Percentiles rank a stretch among this genome's conserved stretches.
These are phyloP conservation scores for Venturia pyrina DNA, from an alignment of 2,329 filamentous ascomycete genomes.

Conservation along the genomic window DNA sequence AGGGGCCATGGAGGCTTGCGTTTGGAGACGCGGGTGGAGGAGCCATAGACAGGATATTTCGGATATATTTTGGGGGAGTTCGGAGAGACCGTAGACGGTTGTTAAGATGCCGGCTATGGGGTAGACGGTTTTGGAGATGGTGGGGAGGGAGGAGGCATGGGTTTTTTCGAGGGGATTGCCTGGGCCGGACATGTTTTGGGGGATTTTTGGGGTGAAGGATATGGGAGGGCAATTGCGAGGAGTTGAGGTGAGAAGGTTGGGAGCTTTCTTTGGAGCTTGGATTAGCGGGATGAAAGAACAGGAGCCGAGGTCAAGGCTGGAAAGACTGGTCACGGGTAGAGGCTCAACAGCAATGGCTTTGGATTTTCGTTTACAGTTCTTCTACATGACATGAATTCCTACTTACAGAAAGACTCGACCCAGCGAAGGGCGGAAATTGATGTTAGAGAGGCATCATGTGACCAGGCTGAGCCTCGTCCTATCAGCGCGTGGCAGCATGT, in stretches of 20 bases:
- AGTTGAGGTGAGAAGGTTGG: neutral
- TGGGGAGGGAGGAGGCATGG: constrained; percentile 20
- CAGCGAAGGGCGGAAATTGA: too few species aligned
- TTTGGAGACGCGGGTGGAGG: constrained; percentile 67
- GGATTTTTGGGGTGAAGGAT: neutral
- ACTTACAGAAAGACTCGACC: neutral
- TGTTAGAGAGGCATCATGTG: neutral
- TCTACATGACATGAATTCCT: neutral
- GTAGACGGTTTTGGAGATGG: constrained; percentile 54
- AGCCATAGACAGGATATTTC: constrained; percentile 79
- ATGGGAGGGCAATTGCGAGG: neutral
- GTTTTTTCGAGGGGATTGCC: constrained; percentile 9
- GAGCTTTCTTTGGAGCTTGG: neutral
- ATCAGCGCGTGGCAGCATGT: too few species aligned
- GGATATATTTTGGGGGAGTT: constrained; percentile 48
- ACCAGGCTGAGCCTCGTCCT: neutral
- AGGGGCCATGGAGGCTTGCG: constrained; percentile 62
- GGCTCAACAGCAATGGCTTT: neutral
- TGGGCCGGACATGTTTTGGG: neutral
- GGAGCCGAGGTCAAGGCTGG: neutral
- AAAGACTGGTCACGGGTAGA: neutral
- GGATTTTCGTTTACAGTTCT: neutral
- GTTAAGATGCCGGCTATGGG: constrained; percentile 70
- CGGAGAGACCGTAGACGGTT: constrained; percentile 70
- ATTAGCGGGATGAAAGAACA: too few species aligned